Evolutionary conservation across 2,329 filamentous ascomycete species (phyloP).

Genomic region (Mycocentrospora acerina): DNA sequence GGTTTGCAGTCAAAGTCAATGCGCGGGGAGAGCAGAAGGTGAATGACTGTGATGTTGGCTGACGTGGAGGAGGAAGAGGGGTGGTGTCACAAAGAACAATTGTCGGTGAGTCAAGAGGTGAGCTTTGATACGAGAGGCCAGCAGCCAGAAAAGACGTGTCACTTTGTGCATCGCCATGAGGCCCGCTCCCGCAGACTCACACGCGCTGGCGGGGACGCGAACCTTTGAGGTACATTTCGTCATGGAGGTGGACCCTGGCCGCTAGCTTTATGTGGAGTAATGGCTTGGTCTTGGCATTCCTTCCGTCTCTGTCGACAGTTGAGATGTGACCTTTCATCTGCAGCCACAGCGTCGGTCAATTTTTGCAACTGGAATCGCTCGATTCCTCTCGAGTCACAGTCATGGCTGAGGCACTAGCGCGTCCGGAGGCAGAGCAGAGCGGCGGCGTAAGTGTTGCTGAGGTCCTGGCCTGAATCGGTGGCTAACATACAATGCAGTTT

Average conservation of each 20-base stretch:
- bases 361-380: slow-evolving; percentile 8
- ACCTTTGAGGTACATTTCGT: no score
- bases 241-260: slow-evolving; percentile 12
- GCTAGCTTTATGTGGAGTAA: neutral
- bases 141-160: no score
- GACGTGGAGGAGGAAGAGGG: slow-evolving; percentile 7
- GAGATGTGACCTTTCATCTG: slow-evolving; percentile 2
- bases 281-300: slow-evolving; percentile 6
- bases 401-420: slow-evolving; percentile 34
- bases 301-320: no score
- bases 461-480: neutral
- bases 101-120: neutral
- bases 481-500: slow-evolving; percentile 29
- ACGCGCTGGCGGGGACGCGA: no score
- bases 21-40: slow-evolving; percentile 4
- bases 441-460: slow-evolving; percentile 24
- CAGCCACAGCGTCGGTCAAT: slow-evolving; percentile 5
- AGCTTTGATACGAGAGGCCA: neutral
- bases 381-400: slow-evolving; percentile 13
- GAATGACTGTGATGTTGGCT: no score
- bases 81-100: slow-evolving; percentile 1
- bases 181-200: slow-evolving; percentile 4
- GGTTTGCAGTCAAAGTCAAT: slow-evolving; percentile 5
- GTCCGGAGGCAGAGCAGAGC: slow-evolving; percentile 24
- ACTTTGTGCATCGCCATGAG: neutral